phyloP scores from a whole-genome alignment of 495 filamentous ascomycete species.

The Usnea hakonensis region DNA sequence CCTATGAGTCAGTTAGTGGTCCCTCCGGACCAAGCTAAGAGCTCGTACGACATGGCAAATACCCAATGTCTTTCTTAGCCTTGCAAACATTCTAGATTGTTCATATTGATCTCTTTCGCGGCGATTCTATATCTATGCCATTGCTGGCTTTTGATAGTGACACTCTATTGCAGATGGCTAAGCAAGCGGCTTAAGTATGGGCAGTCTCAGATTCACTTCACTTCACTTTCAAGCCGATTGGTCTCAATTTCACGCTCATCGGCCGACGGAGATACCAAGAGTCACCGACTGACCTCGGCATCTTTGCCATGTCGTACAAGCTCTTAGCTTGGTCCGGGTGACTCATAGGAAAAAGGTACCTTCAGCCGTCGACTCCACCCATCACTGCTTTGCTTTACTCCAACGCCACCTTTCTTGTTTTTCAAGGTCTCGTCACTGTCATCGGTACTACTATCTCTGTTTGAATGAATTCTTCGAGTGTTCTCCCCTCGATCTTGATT shows the following conservation, averaged over 20 bases:
- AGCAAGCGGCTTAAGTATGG: no score
- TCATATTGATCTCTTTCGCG: no score
- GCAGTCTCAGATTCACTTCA: no score
- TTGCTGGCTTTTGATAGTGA: no score
- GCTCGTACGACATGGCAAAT: background rate
- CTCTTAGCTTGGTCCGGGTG: background rate
- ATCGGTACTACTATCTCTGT: background rate
- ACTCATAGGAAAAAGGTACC: background rate
- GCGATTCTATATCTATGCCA: no score
- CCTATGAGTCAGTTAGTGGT: background rate
- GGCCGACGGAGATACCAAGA: no score
- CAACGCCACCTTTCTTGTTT: background rate
- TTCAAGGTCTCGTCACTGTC: background rate
- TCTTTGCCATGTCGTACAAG: background rate
- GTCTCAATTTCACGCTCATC: no score
- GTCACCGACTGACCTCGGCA: no score
- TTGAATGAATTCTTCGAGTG: background rate
- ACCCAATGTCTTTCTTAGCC: no score
- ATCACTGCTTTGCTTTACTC: background rate
- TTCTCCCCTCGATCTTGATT: slow-evolving; percentile 1
- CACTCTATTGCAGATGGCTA: no score
- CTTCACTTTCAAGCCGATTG: no score
- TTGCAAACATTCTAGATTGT: no score
- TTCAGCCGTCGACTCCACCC: background rate
- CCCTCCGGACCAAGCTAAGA: background rate